Evolutionary conservation across 148 eudicot genomes (phyloP).

Genomic region (Tetragonia tetragonoides): DNA sequence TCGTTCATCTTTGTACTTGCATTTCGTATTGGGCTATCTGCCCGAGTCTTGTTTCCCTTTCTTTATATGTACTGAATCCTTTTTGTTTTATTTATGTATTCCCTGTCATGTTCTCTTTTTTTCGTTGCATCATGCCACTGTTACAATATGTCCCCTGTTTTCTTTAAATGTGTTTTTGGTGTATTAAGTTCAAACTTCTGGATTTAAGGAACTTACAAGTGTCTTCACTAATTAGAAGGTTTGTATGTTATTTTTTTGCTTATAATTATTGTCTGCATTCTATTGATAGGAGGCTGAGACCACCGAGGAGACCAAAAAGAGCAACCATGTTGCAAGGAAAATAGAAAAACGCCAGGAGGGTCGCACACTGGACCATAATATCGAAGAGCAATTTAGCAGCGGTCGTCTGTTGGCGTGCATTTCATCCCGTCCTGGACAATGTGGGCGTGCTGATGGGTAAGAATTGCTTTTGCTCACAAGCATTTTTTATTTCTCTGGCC

Average conservation of each 20-base stretch:
- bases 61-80: too few relatives aligned
- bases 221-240: too few relatives aligned
- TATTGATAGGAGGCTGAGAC: constrained; percentile 48
- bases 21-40: too few relatives aligned
- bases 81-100: too few relatives aligned
- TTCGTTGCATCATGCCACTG: too few relatives aligned
- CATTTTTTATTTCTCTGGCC: too few relatives aligned
- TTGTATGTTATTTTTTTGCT: neutral
- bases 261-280: neutral
- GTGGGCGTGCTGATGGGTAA: constrained; percentile 80
- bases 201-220: neutral
- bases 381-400: constrained; percentile 69
- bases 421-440: constrained; percentile 81
- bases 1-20: too few relatives aligned
- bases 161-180: too few relatives aligned
- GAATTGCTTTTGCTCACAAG: neutral
- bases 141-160: too few relatives aligned
- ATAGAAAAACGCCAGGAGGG: constrained; percentile 50
- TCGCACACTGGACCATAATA: constrained; percentile 54
- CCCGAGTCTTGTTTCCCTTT: too few relatives aligned
- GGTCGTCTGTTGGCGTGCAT: constrained; percentile 73
- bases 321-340: constrained; percentile 63
- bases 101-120: too few relatives aligned
- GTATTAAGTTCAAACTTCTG: neutral
- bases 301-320: constrained; percentile 60